Conservation (phyloP, 768 basidiomycete genomes). For the Holtermannia corniformis region DNA sequence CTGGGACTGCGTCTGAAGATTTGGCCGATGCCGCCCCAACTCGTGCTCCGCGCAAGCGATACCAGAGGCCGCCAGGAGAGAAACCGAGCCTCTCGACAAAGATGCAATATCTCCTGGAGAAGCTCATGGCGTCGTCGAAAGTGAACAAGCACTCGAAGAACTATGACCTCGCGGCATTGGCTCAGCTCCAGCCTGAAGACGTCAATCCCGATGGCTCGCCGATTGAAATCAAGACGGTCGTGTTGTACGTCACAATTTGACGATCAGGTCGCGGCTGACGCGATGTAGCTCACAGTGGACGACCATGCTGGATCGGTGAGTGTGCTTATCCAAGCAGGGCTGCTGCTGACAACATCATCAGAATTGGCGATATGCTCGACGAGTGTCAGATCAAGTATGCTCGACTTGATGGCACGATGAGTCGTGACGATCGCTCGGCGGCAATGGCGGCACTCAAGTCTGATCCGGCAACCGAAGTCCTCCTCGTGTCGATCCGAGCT, state of each 20-base stretch:
- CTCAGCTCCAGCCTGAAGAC: constrained; percentile 59
- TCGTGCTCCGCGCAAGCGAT: constrained; percentile 18
- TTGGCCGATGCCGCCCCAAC: constrained; percentile 16
- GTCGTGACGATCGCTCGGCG: constrained; percentile 78
- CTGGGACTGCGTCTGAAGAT: constrained; percentile 51
- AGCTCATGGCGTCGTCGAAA: constrained; percentile 70
- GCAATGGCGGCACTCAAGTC: constrained; percentile 88
- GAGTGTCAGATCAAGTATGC: constrained; percentile 74
- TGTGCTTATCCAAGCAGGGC: background rate
- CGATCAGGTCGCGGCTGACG: background rate
- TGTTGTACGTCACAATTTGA: constrained; percentile 62
- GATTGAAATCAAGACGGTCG: constrained; percentile 77
- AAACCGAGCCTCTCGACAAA: constrained; percentile 60
- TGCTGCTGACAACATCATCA: constrained; percentile 34
- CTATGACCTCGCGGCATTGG: constrained; percentile 54
- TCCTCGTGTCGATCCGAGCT: constrained; percentile 90
- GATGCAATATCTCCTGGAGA: constrained; percentile 67
- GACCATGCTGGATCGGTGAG: constrained; percentile 51
- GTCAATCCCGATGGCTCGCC: constrained; percentile 64
- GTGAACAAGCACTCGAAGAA: constrained; percentile 78
- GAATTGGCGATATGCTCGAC: constrained; percentile 82
- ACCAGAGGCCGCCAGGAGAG: constrained; percentile 27
- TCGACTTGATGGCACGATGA: constrained; percentile 95
- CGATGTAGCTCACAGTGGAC: constrained; percentile 79
- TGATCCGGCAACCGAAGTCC: constrained; percentile 82